Conservation (phyloP, 2,329 filamentous ascomycete genomes). For the Emergomyces pasteurianus region DNA sequence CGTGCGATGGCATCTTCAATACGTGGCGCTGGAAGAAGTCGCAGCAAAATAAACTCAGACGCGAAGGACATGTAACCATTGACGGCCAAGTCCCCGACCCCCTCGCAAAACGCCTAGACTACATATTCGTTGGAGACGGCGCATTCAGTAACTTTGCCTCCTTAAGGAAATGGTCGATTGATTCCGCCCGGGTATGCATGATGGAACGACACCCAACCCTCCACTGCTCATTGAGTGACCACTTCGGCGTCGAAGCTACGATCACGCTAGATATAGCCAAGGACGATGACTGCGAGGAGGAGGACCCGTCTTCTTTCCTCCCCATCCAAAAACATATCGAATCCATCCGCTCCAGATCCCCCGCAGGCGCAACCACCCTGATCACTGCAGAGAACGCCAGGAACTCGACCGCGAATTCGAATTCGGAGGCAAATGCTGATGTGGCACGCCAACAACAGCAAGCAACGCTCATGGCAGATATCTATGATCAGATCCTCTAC, state of each 20-base stretch:
- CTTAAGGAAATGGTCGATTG: slow-evolving; percentile 52
- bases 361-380: background rate
- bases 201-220: slow-evolving; percentile 67
- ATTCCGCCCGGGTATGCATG: slow-evolving; percentile 63
- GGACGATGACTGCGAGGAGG: slow-evolving; percentile 5
- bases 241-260: slow-evolving; percentile 81
- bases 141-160: slow-evolving; percentile 15
- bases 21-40: slow-evolving; percentile 82
- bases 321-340: slow-evolving; percentile 11
- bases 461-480: slow-evolving; percentile 19
- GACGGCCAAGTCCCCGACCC: slow-evolving; percentile 57
- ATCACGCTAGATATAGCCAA: slow-evolving; percentile 39
- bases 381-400: background rate
- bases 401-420: background rate
- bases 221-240: slow-evolving; percentile 80
- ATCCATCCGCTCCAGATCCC: background rate
- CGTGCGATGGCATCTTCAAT: slow-evolving; percentile 75
- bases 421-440: background rate
- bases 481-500: slow-evolving; percentile 61
- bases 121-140: slow-evolving; percentile 68
- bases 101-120: slow-evolving; percentile 78
- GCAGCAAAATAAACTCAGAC: slow-evolving; percentile 55
- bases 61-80: slow-evolving; percentile 52
- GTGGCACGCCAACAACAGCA: slow-evolving; percentile 1
- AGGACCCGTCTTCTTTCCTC: slow-evolving; percentile 10